Percentiles rank a stretch among this genome's conserved stretches.
phyloP scores from a whole-genome alignment of 495 filamentous ascomycete genomes.

The Astrocystis sublimbata region DNA sequence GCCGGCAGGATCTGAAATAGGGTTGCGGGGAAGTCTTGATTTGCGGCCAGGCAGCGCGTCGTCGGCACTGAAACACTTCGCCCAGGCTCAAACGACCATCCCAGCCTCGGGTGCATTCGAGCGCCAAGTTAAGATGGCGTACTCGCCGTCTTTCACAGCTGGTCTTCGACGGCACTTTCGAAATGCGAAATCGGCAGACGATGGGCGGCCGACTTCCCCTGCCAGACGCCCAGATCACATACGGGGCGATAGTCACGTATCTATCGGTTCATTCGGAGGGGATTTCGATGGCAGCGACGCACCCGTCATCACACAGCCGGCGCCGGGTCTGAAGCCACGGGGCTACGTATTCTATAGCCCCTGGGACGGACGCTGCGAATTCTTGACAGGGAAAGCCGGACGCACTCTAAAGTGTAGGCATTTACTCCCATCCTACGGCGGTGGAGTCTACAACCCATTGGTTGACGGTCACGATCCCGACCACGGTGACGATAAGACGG shows the following conservation, averaged over 20 bases:
- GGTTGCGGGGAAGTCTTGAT: conserved; percentile 32
- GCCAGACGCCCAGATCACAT: conserved; percentile 26
- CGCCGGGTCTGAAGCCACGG: conserved; percentile 46
- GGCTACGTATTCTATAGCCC: conserved; percentile 74
- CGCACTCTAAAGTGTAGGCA: conserved; percentile 78
- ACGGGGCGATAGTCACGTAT: conserved; percentile 38
- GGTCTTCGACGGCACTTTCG: conserved; percentile 45
- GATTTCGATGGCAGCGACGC: conserved; percentile 31
- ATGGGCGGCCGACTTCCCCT: conserved; percentile 22
- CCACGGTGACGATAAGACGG: conserved; percentile 17
- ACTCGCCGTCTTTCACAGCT: conserved; percentile 44
- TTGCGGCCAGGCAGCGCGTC: conserved; percentile 32
- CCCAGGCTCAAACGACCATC: conserved; percentile 2
- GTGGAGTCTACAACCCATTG: conserved; percentile 42
- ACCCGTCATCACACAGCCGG: conserved; percentile 43
- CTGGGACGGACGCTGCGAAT: conserved; percentile 84
- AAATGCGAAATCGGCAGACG: conserved; percentile 24
- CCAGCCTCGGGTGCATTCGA: conserved; percentile 41
- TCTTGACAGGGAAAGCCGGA: conserved; percentile 71
- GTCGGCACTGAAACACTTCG: conserved; percentile 24
- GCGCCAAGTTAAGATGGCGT: conserved; percentile 53
- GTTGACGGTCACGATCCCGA: conserved; percentile 38
- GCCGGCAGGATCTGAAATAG: conserved; percentile 33
- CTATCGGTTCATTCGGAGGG: conserved; percentile 40
- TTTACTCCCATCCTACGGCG: conserved; percentile 47